Evolutionary conservation across 305 asterid genomes (phyloP).

Genomic region (Fraxinus latifolia): DNA sequence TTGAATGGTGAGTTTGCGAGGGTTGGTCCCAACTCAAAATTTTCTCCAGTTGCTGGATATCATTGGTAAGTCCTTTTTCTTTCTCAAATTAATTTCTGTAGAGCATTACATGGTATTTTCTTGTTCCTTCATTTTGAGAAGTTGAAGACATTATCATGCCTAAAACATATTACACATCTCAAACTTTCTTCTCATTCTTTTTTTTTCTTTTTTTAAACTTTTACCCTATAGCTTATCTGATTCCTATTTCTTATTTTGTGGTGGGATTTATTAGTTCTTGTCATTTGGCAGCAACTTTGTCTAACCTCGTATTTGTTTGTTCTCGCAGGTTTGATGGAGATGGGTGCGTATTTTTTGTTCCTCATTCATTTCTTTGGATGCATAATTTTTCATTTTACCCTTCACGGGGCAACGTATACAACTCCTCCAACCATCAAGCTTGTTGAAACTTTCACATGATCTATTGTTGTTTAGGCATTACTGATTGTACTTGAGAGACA

Average conservation of each 20-base stretch:
- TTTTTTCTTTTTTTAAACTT: no score
- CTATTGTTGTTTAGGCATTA: background rate
- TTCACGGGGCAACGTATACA: background rate
- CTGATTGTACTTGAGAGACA: background rate
- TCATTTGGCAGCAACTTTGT: conserved; percentile 1
- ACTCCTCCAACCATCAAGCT: background rate
- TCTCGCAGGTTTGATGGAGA: conserved; percentile 96
- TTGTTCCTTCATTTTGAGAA: background rate
- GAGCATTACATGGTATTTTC: background rate
- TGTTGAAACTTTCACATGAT: conserved; percentile 4
- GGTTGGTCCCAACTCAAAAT: conserved; percentile 90
- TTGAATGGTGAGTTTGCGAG: conserved; percentile 96
- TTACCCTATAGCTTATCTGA: background rate
- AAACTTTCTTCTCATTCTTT: background rate
- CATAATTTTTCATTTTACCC: background rate
- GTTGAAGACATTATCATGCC: background rate
- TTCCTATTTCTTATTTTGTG: background rate
- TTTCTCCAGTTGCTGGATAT: conserved; percentile 93
- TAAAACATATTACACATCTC: background rate
- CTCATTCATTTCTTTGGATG: conserved; percentile 17
- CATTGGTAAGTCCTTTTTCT: conserved; percentile 56
- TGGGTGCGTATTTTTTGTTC: conserved; percentile 61
- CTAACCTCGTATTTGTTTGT: conserved; percentile 22
- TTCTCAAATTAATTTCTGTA: background rate
- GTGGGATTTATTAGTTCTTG: conserved; percentile 2